Evolutionary conservation across 352 stramenopile species (phyloP), one percentile per base, ranked within the genome.

Genomic region (Phytophthora rubi): DNA sequence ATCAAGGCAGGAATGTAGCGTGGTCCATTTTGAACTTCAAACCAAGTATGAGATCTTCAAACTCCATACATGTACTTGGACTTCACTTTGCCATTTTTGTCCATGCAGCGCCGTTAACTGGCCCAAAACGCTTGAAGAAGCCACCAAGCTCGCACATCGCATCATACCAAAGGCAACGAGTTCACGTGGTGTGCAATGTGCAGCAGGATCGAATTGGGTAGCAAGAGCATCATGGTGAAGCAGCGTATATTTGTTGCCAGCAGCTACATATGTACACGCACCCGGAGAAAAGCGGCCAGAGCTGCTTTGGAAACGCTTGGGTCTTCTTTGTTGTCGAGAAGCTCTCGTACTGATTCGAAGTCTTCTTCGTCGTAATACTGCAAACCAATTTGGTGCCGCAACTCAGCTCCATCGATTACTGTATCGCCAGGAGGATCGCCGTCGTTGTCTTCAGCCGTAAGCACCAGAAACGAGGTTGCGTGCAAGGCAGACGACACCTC

Each of bases 311-410:
- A 39, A 39, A 74, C 18, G 15, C 9, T 32, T 18, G 37, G 2
- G n/a, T 60, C 60, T 23, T 28, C 23, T 10, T 21, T 4, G 37
- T 35, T 28, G 26, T 64, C 44, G 6, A 75, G 23, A 62, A 65
- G 59, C 37, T n/a, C 28, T 28, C 59, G 42, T 0, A 71, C 57
- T 4, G 62, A 62, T 6, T 59, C 63, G 13, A 56, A 23, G 8
- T 59, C 56, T 9, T 70, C 52, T 15, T 78, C 59, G 23, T 62
- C 45, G 35, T 81, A 82, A 58, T 75, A 62, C 53, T 82, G 77
- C 12, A 67, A 32, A 9, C 52, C 33, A 16, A 80, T 62, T 37
- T 71, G 65, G n/a, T 68, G 54, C 9, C 56, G 62, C 47, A 84
- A 32, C 30, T 35, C 37, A 8, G 59, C 57, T 1, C 26, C 30